Conservation (phyloP, 495 filamentous ascomycete species). For the Lophiotrema nucula region DNA sequence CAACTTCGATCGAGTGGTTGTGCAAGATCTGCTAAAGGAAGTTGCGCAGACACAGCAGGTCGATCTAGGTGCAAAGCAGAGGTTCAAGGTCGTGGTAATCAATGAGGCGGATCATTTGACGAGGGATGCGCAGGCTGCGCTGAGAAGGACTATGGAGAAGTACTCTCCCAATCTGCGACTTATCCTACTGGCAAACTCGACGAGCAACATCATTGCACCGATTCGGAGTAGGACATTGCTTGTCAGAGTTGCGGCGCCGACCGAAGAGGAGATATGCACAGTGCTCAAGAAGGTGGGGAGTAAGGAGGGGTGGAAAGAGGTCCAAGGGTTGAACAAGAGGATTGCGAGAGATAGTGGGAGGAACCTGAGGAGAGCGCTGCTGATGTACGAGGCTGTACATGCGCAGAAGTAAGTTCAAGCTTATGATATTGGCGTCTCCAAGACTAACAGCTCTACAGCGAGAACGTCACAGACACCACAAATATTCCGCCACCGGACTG, state of each 20-base stretch:
- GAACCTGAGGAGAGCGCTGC: slow-evolving; percentile 81
- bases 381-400: slow-evolving; percentile 96
- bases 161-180: slow-evolving; percentile 91
- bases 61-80: slow-evolving; percentile 79
- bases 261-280: slow-evolving; percentile 73
- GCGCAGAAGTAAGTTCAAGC: slow-evolving; percentile 78
- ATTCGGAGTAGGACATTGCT: slow-evolving; percentile 87
- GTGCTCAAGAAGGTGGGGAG: slow-evolving; percentile 72
- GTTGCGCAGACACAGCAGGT: slow-evolving; percentile 98
- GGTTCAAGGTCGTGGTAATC: slow-evolving; percentile 98
- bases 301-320: slow-evolving; percentile 72
- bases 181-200: slow-evolving; percentile 90
- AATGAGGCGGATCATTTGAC: slow-evolving; percentile 98
- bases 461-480: slow-evolving; percentile 83
- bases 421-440: neutral
- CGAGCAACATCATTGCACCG: slow-evolving; percentile 95
- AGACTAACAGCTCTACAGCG: slow-evolving; percentile 51
- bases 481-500: slow-evolving; percentile 93
- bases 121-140: slow-evolving; percentile 89
- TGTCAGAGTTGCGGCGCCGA: slow-evolving; percentile 88
- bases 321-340: slow-evolving; percentile 68
- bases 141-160: slow-evolving; percentile 98
- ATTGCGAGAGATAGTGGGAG: slow-evolving; percentile 90
- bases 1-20: slow-evolving; percentile 88
- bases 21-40: slow-evolving; percentile 95